These are phyloP conservation scores for Rhododendron williamsianum DNA, from an alignment of 148 eudicot genomes.

Conservation along the genomic window DNA sequence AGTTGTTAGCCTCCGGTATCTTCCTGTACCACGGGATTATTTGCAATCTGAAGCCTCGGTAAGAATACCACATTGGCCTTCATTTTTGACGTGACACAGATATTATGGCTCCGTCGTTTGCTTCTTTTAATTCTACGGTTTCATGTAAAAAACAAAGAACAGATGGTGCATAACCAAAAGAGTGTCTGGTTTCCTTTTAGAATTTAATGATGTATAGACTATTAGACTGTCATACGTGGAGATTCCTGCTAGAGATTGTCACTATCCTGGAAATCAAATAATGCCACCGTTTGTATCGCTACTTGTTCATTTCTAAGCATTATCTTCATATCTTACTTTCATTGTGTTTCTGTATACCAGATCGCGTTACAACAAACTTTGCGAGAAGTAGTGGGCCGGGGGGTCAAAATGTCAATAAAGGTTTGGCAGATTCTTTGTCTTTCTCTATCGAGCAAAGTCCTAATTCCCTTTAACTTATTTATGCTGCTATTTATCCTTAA, in stretches of 20 bases:
- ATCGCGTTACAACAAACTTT: constrained; percentile 64
- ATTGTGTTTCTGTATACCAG: constrained; percentile 25
- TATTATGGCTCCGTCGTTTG: neutral
- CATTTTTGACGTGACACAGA: neutral
- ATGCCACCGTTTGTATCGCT: neutral
- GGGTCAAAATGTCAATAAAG: constrained; percentile 90
- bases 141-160: neutral
- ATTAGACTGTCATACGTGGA: neutral
- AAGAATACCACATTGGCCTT: neutral
- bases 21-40: neutral
- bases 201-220: neutral
- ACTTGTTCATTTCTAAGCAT: neutral
- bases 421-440: constrained; percentile 24
- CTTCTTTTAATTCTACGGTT: neutral
- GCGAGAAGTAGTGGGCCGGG: constrained; percentile 91
- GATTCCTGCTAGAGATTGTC: neutral
- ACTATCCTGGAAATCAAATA: neutral
- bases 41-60: neutral
- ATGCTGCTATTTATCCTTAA: constrained; percentile 1
- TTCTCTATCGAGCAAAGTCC: neutral
- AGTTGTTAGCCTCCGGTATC: neutral
- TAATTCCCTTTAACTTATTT: neutral
- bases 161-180: neutral
- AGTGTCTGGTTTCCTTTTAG: neutral
- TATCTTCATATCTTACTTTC: neutral